Evolutionary conservation across 129 eudicot genomes (phyloP).

Genomic region (Daucus carota): DH1_v3.0 NC_030386.2:35831001-35831500

Average conservation of each 20-base stretch:
- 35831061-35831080: slow-evolving; percentile 61
- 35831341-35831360: background rate
- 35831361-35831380: background rate
- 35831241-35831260: slow-evolving; percentile 76
- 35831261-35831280: slow-evolving; percentile 99
- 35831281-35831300: slow-evolving; percentile 98
- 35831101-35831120: slow-evolving; percentile 98
- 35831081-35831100: slow-evolving; percentile 70
- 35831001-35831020: slow-evolving; percentile 18
- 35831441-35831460: background rate
- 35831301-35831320: slow-evolving; percentile 97
- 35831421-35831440: slow-evolving; percentile 13
- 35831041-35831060: slow-evolving; percentile 22
- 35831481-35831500: background rate
- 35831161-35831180: slow-evolving; percentile 95
- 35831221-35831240: background rate
- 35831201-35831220: background rate
- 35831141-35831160: slow-evolving; percentile 84
- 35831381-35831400: background rate
- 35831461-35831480: too few species aligned
- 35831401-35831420: slow-evolving; percentile 2
- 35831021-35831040: slow-evolving; percentile 24
- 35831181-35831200: background rate
- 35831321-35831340: slow-evolving; percentile 55
- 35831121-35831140: slow-evolving; percentile 79